Base-by-base conservation (phyloP, 164 flowering plant genomes). In the Chloranthus sessilifolius region DNA sequence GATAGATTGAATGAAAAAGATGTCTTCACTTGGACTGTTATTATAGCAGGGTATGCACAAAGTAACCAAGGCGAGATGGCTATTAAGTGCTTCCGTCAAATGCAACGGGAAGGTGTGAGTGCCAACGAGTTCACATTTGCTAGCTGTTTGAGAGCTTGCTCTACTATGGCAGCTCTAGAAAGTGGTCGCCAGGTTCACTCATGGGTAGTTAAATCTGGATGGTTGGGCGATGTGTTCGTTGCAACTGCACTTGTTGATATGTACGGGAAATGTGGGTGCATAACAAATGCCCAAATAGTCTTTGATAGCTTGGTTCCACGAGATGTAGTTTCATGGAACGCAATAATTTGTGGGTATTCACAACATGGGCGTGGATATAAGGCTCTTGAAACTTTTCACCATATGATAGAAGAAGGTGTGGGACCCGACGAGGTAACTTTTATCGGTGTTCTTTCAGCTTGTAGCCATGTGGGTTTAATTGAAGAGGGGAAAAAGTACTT, bases 381-480 rank as follows among this genome's bases (percentile, higher is more conserved):
- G 57, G 77, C 83, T 55, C 73, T 81, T 36, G 43, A 69, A 45
- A 52, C 72, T 37, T 81, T 72, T 50, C 31, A 31, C 17, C 17
- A 17, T 29, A 78, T 81, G 87, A 19, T 78, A 59, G 45, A 60
- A 35, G 70, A 69, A 45, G 73, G 71, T 22, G 19, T 45, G 22
- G 17, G 29, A 38, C 87, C 87, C 35, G 76, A 81, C 60, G 67
- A 57, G 45, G 60, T 81, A 9, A 81, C 87, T 26, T 78, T 81
- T 58, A 42, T 72, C 12, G 80, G 76, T 28, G 60, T 75, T 50
- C 78, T 78, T 43, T 73, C 78, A 27, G 80, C 76, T n/a, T 78
- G 83, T 35, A 62, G 77, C 53, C 75, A 65, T 52, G 50, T 66
- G 63, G 85, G 82, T 30, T 55, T 74, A 45, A 50, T 71, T 17